Conservation (phyloP, 805 yeast genomes). For the Lachancea sp. region DNA sequence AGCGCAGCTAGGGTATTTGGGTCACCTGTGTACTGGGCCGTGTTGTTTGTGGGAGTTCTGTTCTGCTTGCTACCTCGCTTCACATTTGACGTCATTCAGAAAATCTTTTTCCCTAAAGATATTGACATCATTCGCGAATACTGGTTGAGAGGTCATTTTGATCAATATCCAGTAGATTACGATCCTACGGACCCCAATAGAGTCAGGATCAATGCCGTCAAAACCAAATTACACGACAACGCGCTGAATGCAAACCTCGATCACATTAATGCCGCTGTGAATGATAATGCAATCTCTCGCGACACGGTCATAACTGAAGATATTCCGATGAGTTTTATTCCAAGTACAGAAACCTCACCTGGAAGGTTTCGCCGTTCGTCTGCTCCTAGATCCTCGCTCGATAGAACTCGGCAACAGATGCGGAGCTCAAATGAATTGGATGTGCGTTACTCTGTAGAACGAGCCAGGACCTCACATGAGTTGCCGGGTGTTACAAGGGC, state of each 20-base stretch:
- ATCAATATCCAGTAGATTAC: conserved; percentile 56
- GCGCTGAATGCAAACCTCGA: conserved; percentile 24
- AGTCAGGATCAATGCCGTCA: conserved; percentile 44
- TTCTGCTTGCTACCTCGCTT: conserved; percentile 65
- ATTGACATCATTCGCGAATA: conserved; percentile 70
- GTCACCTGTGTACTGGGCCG: conserved; percentile 58
- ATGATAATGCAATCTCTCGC: conserved; percentile 18
- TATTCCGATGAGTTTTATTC: conserved; percentile 32
- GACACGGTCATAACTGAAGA: conserved; percentile 36
- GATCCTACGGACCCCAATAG: conserved; percentile 79
- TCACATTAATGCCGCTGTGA: conserved; percentile 6
- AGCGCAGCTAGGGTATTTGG: conserved; percentile 63
- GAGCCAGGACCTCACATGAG: conserved; percentile 37
- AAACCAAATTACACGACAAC: conserved; percentile 21
- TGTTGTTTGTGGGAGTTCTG: conserved; percentile 55
- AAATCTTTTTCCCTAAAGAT: conserved; percentile 55
- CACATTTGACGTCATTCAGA: conserved; percentile 48
- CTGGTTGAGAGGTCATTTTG: conserved; percentile 59
- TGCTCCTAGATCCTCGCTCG: conserved; percentile 34
- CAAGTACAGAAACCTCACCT: conserved; percentile 9
- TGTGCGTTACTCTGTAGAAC: conserved; percentile 35
- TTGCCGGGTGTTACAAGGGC: conserved; percentile 39
- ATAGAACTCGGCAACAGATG: conserved; percentile 35
- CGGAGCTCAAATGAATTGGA: conserved; percentile 33
- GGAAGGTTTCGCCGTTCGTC: conserved; percentile 9